A percentile compares a stretch with the other conserved stretches of the same genome.
These are phyloP conservation scores for Oemleria cerasiformis DNA, from an alignment of 306 rosid genomes.

Conservation along the genomic window DNA sequence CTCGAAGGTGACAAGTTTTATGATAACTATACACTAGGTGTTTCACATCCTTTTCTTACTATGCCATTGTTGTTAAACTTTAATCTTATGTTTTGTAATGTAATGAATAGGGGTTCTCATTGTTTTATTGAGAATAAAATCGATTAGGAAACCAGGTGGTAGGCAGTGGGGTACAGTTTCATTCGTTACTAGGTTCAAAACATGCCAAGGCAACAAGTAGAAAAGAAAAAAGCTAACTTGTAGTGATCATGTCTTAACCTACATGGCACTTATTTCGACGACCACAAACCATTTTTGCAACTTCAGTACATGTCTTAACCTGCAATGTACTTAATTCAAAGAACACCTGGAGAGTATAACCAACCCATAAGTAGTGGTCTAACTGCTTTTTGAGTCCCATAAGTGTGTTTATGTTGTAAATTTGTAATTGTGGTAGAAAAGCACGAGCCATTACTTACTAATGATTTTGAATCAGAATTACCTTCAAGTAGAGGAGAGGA, in stretches of 20 bases:
- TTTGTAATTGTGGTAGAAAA: not conserved
- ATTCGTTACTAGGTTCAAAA: not conserved
- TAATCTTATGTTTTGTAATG: not conserved
- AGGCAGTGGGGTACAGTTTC: not conserved
- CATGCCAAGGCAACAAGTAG: not conserved
- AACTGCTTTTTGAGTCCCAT: not conserved
- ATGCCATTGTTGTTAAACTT: not conserved
- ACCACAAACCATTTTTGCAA: not conserved
- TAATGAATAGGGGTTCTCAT: not conserved
- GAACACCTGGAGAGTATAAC: not conserved
- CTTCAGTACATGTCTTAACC: not conserved
- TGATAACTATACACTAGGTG: conserved; percentile 4
- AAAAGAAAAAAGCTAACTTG: not conserved
- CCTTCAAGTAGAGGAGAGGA: conserved; percentile 97
- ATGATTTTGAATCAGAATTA: conserved; percentile 60
- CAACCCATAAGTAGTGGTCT: not conserved
- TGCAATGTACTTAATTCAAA: not conserved
- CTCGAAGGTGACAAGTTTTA: conserved; percentile 62
- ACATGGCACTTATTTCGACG: not conserved
- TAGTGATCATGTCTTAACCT: not conserved
- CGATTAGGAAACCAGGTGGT: not conserved
- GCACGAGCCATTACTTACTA: conserved; percentile 15
- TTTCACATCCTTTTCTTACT: not conserved
- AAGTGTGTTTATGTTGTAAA: not conserved
- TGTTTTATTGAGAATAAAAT: not conserved